Base-by-base conservation (phyloP, 306 rosid genomes). In the Pyrus betulifolia region DNA sequence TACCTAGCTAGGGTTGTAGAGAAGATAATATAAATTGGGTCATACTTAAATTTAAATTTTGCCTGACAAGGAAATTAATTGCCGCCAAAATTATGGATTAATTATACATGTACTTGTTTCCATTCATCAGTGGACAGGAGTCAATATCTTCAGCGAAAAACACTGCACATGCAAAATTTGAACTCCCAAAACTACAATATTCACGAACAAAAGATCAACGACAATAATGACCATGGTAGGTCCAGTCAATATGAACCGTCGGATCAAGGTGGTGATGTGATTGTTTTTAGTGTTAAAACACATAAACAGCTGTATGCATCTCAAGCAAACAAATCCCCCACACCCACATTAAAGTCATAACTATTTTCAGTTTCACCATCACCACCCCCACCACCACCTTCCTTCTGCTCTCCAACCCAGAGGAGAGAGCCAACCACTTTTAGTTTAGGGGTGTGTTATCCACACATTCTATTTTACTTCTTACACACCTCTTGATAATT, bases 261-360 rank as follows among this genome's bases (percentile, higher is more conserved):
- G 1, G 8, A 66, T 66, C 46, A 65, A 9, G 45, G 69, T 5
- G 46, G 69, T 18, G 12, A 35, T 30, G 30, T 66, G 70, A 35
- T 66, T 35, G 68, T 63, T 62, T 33, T 5, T 30, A 2, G 68
- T 30, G 65, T 19, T 28, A 33, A 30, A 33, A 75, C 40, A 7
- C n/a, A 18, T 4, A 55, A 11, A 49, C 81, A 78, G 71, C 81
- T 78, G 81, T 70, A 49, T n/a, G 40, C 76, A 69, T 64, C 40
- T 30, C 28, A 11, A 49, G 21, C 71, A 63, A 40, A 63, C 66
- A 63, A 69, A 44, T 60, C 18, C 75, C 49, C 30, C 40, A 19
- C 30, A 5, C 49, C 30, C 40, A 19, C 30, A 10, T 22, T 55
- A 31, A 55, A 30, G 22, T 30, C 42, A 1, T 54, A 54, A 54